phyloP scores from a whole-genome alignment of 495 filamentous ascomycete species.

The Poronia punctata region DNA sequence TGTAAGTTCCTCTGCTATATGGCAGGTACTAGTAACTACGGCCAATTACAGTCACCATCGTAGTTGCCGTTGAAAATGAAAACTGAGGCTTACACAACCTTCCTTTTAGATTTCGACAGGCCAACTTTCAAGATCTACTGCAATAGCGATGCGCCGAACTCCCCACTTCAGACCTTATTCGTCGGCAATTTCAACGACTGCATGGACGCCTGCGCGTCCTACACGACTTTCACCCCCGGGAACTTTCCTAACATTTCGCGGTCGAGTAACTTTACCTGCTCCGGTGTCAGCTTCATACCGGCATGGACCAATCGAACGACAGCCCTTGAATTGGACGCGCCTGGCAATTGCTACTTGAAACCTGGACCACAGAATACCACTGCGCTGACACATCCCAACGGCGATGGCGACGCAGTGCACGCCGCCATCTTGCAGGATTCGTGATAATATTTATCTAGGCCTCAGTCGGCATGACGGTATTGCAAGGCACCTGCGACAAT shows the following conservation, averaged over 20 bases:
- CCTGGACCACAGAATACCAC: conserved; percentile 29
- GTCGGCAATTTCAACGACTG: conserved; percentile 34
- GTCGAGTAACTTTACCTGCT: conserved; percentile 28
- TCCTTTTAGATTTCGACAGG: conserved; percentile 29
- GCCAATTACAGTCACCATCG: conserved; percentile 5
- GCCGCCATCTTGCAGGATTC: conserved; percentile 13
- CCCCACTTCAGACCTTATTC: conserved; percentile 30
- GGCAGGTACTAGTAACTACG: background rate
- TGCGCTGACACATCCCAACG: conserved; percentile 21
- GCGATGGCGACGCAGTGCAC: conserved; percentile 16
- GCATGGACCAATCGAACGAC: conserved; percentile 31
- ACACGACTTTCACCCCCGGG: conserved; percentile 25
- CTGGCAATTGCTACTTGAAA: conserved; percentile 43
- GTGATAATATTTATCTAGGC: background rate
- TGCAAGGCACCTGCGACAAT: too few relatives aligned
- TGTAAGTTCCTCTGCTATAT: conserved; percentile 14
- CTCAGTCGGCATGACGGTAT: too few relatives aligned
- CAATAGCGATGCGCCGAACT: conserved; percentile 27
- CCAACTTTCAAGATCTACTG: conserved; percentile 34
- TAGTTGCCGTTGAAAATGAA: too few relatives aligned
- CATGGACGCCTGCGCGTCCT: conserved; percentile 42
- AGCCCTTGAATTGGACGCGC: conserved; percentile 22
- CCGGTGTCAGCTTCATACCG: conserved; percentile 37
- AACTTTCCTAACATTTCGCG: conserved; percentile 17
- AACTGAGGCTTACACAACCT: too few relatives aligned